Evolutionary conservation across 2,329 filamentous ascomycete genomes (phyloP).

Genomic region (Ceratocystis huliohia): DNA sequence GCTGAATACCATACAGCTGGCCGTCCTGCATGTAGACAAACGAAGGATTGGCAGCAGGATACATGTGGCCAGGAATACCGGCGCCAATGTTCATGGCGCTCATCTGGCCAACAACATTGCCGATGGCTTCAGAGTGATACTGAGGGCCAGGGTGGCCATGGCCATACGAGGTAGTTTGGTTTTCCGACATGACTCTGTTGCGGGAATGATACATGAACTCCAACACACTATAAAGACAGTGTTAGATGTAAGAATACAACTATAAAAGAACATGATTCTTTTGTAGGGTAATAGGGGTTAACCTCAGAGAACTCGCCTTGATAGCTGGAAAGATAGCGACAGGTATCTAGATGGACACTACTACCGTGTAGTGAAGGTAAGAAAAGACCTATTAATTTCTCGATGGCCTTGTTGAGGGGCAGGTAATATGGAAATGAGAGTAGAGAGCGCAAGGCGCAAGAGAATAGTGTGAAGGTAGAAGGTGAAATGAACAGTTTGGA

Average conservation of each 20-base stretch:
- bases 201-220: constrained; percentile 11
- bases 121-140: constrained; percentile 14
- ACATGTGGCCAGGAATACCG: constrained; percentile 14
- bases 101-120: constrained; percentile 20
- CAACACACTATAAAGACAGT: neutral
- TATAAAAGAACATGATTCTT: neutral
- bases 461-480: constrained; percentile 10
- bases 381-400: constrained; percentile 7
- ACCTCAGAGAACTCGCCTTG: neutral
- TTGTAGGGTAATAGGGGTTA: too few species aligned
- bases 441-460: constrained; percentile 6
- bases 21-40: constrained; percentile 28
- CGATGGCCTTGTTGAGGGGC: neutral
- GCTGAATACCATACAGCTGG: constrained; percentile 29
- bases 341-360: constrained; percentile 11
- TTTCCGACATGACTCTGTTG: constrained; percentile 8
- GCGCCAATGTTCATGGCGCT: constrained; percentile 29
- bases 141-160: constrained; percentile 7
- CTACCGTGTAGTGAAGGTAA: constrained; percentile 10
- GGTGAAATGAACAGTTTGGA: constrained; percentile 11
- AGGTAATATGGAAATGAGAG: constrained; percentile 10
- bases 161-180: constrained; percentile 11
- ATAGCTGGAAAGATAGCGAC: constrained; percentile 8
- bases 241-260: neutral
- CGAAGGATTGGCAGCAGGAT: constrained; percentile 16